Evolutionary conservation across 2,329 filamentous ascomycete species (phyloP), one percentile per base, ranked within the genome.

Genomic region (Ploettnerulaceae sp.): DNA sequence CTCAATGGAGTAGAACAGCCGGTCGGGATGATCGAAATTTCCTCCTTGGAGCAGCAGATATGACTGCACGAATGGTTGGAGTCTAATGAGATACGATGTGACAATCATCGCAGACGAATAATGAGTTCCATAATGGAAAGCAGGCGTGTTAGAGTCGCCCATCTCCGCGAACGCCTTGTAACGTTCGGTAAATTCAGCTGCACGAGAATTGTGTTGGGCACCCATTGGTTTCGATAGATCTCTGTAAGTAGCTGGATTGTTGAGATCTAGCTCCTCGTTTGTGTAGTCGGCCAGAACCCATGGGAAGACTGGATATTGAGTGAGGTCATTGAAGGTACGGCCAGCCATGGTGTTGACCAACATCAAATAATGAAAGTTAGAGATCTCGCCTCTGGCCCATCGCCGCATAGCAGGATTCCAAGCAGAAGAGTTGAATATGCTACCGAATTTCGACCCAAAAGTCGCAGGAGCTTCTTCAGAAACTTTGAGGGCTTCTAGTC

Each of bases 101-200:
- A 98, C 93, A 49, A 95, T 96, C 93, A 97, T 98, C 6, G 93
- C 93, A 2, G 93, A 97, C 1, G 93, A 97, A 66, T 98, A 98
- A 64, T 98, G 94, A 0, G 94, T 98, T 14, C 93, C 93, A 57
- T 97, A 98, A 64, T 98, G 93, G 64, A 96, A 98, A 0, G 93
- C 86, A 0, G 86, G 84, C 35, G 76, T 74, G 47, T 74, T 75
- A 32, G 73, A 69, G 55, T 95, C 90, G 6, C 84, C 88, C 74
- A 98, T 95, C 63, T 97, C 93, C 1, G 84, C 84, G 64, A 98
- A 84, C 12, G 88, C 86, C 56, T 83, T 81, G 64, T 95, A 97
- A 22, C 89, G 81, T 58, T 94, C 86, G 41, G 81, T 77, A 60
- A 93, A 95, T 5, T 89, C 87, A 0, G 79, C 73, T 54, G 94